These are phyloP conservation scores for Theobroma cacao DNA, from an alignment of 345 rosid species.

Conservation along the genomic window DNA sequence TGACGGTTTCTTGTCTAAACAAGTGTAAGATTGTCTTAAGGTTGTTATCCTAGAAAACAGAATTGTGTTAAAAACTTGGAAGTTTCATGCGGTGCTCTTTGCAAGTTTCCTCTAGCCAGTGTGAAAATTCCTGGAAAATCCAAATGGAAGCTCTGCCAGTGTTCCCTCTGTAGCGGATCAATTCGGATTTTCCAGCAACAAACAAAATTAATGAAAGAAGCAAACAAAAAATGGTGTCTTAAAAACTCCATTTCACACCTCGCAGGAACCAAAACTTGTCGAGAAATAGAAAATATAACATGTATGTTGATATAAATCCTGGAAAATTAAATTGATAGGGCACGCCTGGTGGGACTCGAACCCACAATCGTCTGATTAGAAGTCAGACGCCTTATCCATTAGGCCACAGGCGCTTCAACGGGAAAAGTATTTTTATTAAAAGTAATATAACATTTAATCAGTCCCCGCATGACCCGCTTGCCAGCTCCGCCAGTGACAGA, in stretches of 20 bases:
- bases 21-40: not conserved
- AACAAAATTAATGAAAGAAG: not conserved
- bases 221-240: not conserved
- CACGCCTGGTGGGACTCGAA: slow-evolving; percentile 87
- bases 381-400: slow-evolving; percentile 91
- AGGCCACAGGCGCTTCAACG: slow-evolving; percentile 57
- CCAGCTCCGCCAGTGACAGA: too few species aligned
- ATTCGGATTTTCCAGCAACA: not conserved
- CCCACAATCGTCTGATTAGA: slow-evolving; percentile 91
- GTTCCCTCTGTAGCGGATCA: too few species aligned
- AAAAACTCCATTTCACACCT: not conserved
- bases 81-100: not conserved
- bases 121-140: not conserved
- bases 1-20: not conserved
- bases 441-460: not conserved
- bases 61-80: not conserved
- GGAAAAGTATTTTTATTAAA: not conserved
- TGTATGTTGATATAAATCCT: not conserved
- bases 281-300: too few species aligned
- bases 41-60: not conserved
- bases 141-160: not conserved
- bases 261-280: not conserved
- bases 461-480: not conserved
- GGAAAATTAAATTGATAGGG: not conserved
- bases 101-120: not conserved